Base-by-base conservation (phyloP, 1,284 basidiomycete species). In the Mycocalia duriaeana region DNA sequence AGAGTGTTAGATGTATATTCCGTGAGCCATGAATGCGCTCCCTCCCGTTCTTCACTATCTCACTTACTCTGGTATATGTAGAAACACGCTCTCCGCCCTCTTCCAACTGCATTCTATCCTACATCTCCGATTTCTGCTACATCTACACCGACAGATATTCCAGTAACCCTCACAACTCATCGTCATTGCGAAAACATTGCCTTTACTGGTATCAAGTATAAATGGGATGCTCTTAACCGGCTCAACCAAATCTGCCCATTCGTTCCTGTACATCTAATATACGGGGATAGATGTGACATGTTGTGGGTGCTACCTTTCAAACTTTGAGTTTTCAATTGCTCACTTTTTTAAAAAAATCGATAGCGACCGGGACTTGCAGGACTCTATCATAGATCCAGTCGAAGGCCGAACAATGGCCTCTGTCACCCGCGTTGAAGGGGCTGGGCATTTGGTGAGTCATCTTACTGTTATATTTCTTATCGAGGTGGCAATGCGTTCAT, bases 401-500 rank as follows among this genome's bases (percentile, higher is more conserved):
- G 47, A 50, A 42, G 53, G 52, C 3, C 47, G 57, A 13, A 47
- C 39, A 5, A 49, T 57, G 13, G 49, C 55, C 3, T 55, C 55
- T 3, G 45, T 57, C n/a, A 52, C 47, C 22, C 23, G 52, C 14
- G 46, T 58, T 2, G 41, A 48, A 34, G 52, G 50, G 1, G 55
- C 44, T 24, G 57, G 57, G 5, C 57, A 58, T 49, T 36, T 58
- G 51, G 55, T 57, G 14, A 34, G 31, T 34, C 8, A n/a, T 31
- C n/a, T n/a, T n/a, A 31, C 9, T n/a, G 28, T 31, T 8, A 31
- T 8, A 31, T 31, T 8, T n/a, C n/a, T n/a, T n/a, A n/a, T n/a
- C n/a, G n/a, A n/a, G n/a, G n/a, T n/a, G n/a, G n/a, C n/a, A n/a
- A n/a, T n/a, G n/a, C n/a, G n/a, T n/a, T n/a, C n/a, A n/a, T n/a